Base-by-base conservation (phyloP, 768 basidiomycete species). In the Russula abietina region DNA sequence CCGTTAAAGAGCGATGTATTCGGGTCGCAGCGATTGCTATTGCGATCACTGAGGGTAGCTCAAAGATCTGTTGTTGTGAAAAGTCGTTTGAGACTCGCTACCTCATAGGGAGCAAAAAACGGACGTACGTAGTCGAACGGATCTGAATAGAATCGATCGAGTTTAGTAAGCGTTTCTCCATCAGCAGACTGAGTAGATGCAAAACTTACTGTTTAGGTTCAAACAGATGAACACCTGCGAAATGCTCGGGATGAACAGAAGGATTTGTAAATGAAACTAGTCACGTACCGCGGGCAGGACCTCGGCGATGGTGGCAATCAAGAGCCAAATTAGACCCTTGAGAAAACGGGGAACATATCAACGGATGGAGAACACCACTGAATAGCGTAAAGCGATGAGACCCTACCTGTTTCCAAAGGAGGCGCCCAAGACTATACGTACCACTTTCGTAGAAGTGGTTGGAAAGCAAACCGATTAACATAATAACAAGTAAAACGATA, bases 251-350 rank as follows among this genome's bases (percentile, higher is more conserved):
- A 36, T 36, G 36, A 36, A 12, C 11, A 4, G 36, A 36, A 36
- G 36, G 11, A 36, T 3, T 14, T 36, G 36, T 12, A 36, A 10
- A 36, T 36, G 36, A 36, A 36, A 36, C 17, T 17, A 11, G n/a
- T 1, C 17, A 28, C 54, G 19, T 28, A 55, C 54, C 26, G 14
- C 38, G 17, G 54, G 38, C 16, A 19, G 24, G 38, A 28, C 26
- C 24, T 41, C 38, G 10, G 38, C 16, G 17, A 41, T 12, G 2
- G 54, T 55, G 24, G 26, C 54, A 55, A 55, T 17, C 10, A 55
- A 41, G 8, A 55, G 16, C 54, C 54, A 55, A 28, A 55, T 41
- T 26, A 55, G 38, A 17, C 54, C 54, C 54, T 54, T 24, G n/a
- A 14, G 52, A 54, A n/a, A n/a, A 38, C 11, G 7, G 52, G 22